Conservation (phyloP, 129 eudicot genomes). For the Oenanthe sinensis region DNA sequence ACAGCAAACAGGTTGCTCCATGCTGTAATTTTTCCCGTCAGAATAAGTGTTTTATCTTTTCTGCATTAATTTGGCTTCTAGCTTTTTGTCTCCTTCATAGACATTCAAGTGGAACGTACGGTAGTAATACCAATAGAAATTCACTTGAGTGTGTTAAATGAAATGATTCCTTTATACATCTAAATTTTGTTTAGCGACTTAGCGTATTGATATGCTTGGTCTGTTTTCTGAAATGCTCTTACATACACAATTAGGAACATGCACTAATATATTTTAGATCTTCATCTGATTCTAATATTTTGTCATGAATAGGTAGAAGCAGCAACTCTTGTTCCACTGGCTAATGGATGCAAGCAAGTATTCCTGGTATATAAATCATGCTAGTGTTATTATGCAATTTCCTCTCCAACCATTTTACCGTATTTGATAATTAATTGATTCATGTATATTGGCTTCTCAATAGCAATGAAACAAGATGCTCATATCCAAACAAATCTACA, state of each 20-base stretch:
- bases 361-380: constrained; percentile 54
- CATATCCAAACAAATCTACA: neutral
- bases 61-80: neutral
- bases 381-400: constrained; percentile 4
- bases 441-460: neutral
- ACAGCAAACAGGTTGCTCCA: neutral
- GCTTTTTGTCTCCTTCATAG: neutral
- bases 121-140: neutral
- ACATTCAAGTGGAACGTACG: neutral
- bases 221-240: neutral
- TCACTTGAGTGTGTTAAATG: neutral
- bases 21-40: neutral
- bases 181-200: neutral
- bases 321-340: constrained; percentile 85
- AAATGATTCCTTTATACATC: neutral
- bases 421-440: neutral
- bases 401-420: neutral
- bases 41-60: neutral
- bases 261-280: neutral
- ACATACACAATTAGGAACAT: neutral
- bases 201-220: neutral
- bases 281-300: constrained; percentile 3
- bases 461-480: neutral
- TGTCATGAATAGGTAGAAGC: constrained; percentile 67
- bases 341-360: constrained; percentile 96